Base-by-base conservation (phyloP, 768 basidiomycete genomes). In the Boletus reticulatus region DNA sequence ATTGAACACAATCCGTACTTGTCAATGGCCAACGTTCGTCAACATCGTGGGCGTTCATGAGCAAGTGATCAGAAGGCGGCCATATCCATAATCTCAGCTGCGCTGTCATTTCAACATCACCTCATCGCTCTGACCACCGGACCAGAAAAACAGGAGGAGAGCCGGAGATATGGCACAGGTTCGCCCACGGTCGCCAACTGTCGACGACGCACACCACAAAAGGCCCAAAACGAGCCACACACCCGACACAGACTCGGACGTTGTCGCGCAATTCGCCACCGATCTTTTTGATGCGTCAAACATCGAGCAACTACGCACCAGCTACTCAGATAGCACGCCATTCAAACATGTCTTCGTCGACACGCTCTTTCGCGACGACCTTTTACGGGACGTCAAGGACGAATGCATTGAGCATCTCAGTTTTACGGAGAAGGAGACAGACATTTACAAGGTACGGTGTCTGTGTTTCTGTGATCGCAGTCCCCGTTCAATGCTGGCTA, bases 361-460 rank as follows among this genome's bases (percentile, higher is more conserved):
- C 48, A 83, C 86, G 62, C 79, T 98, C 19, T 89, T 98, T 72
- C 85, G 88, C 63, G 88, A 94, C 61, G 87, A 87, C 8, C 79
- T 98, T 27, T 78, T 98, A 32, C 77, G 78, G 64, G 80, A 80
- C 32, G 93, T 93, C 56, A 89, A 91, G 73, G 87, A 93, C 63
- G 93, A 95, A 71, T 92, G 90, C 62, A 72, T 89, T 52, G 73
- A 76, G 48, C 84, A 93, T 65, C 80, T 95, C 57, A 86, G 79
- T 70, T 94, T 95, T 69, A 82, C 88, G 4, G 87, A 94, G 76
- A 98, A 97, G 75, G 92, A 98, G 78, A 98, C 96, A 3, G 96
- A 98, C 67, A 98, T 98, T 61, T 98, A 98, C 84, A 94, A 92
- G 85, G 92, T 89, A 57, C 56, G 75, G 5, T n/a, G 42, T 20